These are phyloP conservation scores for Millerozyma acaciae DNA, from an alignment of 805 yeast genomes.

Conservation along the genomic window DNA sequence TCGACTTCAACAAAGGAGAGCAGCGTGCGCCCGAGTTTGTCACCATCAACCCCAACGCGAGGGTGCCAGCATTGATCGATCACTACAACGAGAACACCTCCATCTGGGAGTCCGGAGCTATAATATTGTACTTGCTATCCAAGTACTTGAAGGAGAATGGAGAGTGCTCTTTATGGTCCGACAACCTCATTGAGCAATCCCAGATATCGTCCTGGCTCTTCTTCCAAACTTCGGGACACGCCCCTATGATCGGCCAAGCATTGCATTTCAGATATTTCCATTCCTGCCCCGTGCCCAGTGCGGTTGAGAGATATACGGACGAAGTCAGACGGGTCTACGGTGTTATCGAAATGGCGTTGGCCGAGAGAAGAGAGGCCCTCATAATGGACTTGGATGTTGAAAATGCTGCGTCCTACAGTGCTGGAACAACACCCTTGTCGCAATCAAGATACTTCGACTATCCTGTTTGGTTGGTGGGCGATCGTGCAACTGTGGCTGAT, in stretches of 20 bases:
- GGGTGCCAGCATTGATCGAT: constrained; percentile 92
- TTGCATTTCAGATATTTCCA: constrained; percentile 91
- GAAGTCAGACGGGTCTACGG: constrained; percentile 93
- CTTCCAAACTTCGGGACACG: constrained; percentile 95
- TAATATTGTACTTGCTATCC: constrained; percentile 75
- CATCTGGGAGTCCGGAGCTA: constrained; percentile 95
- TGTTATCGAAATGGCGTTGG: constrained; percentile 90
- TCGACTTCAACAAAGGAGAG: constrained; percentile 86
- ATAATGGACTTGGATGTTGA: constrained; percentile 86
- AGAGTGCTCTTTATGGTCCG: constrained; percentile 75
- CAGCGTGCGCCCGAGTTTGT: constrained; percentile 93
- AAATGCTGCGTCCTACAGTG: constrained; percentile 80
- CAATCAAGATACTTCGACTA: constrained; percentile 85
- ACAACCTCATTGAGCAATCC: constrained; percentile 71
- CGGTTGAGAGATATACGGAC: constrained; percentile 85
- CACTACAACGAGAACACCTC: constrained; percentile 76
- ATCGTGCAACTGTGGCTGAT: constrained; percentile 77
- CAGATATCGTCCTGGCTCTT: constrained; percentile 87
- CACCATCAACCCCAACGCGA: constrained; percentile 90
- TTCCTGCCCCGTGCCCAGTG: constrained; percentile 77
- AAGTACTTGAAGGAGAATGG: constrained; percentile 61
- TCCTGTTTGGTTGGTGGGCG: constrained; percentile 95
- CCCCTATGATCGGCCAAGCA: constrained; percentile 98
- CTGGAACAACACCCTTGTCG: constrained; percentile 83
- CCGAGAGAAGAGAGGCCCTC: constrained; percentile 85